Conservation (phyloP, 345 rosid genomes). For the Murraya koenigii region DNA sequence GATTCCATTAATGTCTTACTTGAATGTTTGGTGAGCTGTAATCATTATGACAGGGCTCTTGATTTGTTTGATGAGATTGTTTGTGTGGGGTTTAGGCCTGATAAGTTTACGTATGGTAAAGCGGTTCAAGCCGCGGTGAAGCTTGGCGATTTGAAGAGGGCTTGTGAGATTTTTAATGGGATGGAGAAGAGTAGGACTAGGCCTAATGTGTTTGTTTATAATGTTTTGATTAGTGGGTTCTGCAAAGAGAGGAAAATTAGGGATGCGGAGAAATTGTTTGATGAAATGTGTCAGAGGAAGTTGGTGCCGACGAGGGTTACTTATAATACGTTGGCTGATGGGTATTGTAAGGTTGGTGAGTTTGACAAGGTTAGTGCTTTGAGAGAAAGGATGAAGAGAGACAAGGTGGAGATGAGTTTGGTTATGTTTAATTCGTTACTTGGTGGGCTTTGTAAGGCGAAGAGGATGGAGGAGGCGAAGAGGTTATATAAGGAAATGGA, state of each 20-base stretch:
- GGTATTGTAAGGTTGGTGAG: slow-evolving; percentile 64
- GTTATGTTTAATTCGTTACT: slow-evolving; percentile 71
- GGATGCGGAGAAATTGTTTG: slow-evolving; percentile 68
- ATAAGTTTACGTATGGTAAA: slow-evolving; percentile 55
- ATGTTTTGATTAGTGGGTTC: slow-evolving; percentile 55
- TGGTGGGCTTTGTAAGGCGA: slow-evolving; percentile 53
- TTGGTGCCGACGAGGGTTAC: slow-evolving; percentile 48
- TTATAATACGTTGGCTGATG: slow-evolving; percentile 67
- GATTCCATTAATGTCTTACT: slow-evolving; percentile 39
- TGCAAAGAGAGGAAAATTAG: slow-evolving; percentile 52
- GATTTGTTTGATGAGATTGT: slow-evolving; percentile 47
- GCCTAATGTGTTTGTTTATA: slow-evolving; percentile 56
- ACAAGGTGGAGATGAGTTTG: slow-evolving; percentile 49
- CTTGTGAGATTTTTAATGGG: slow-evolving; percentile 41
- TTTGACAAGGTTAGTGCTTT: slow-evolving; percentile 40
- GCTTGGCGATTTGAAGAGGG: slow-evolving; percentile 53
- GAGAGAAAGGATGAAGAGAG: slow-evolving; percentile 55
- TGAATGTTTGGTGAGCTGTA: slow-evolving; percentile 38
- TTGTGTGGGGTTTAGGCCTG: slow-evolving; percentile 49
- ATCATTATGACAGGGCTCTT: slow-evolving; percentile 40
- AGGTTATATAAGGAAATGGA: slow-evolving; percentile 60
- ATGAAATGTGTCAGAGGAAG: slow-evolving; percentile 49
- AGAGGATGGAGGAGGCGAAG: slow-evolving; percentile 58
- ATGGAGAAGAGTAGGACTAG: slow-evolving; percentile 52
- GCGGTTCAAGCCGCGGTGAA: slow-evolving; percentile 75